Evolutionary conservation across 345 rosid species (phyloP), one percentile per base, ranked within the genome.

Genomic region (Lumnitzera littorea): DNA sequence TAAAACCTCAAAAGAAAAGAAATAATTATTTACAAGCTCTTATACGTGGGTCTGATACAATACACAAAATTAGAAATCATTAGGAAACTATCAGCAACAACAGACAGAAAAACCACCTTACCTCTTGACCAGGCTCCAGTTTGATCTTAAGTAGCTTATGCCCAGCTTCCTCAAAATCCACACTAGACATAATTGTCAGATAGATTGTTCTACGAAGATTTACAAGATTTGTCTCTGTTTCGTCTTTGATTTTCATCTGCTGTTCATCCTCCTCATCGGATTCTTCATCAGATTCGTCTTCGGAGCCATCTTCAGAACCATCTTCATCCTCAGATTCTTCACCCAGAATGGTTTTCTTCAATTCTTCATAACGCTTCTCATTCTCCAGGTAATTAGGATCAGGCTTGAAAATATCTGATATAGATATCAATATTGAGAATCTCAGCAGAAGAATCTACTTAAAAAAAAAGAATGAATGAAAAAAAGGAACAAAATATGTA

Each of bases 101-200:
- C 46, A 13, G 59, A 56, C 15, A 27, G 61, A 54, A 54, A 67
- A 36, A 41, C 41, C 13, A 50, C 49, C 72, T 67, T 63, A 89
- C 99, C 97, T 90, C 97, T 82, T 94, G 99, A 58, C 99, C 99
- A 12, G 96, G 88, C 78, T 94, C 97, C 48, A 94, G 86, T 76
- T 90, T 94, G 61, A 94, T 88, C 71, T 94, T 94, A 70, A 94
- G 70, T 24, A 94, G 70, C 68, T 94, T 94, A 79, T 94, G 99
- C 63, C 97, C 97, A 53, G 96, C 99, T 62, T 90, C 97, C 81
- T 94, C 97, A 68, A 90, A 94, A 69, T 90, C 97, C 55, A 88
- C 99, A 66, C 99, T 94, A 50, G 99, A 94, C 99, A 94, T 94
- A 25, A 94, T 94, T 25, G 97, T 90, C 31, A 90, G 73, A 68